Evolutionary conservation across 768 basidiomycete genomes (phyloP).

Genomic region (Podaxis sp.): DNA sequence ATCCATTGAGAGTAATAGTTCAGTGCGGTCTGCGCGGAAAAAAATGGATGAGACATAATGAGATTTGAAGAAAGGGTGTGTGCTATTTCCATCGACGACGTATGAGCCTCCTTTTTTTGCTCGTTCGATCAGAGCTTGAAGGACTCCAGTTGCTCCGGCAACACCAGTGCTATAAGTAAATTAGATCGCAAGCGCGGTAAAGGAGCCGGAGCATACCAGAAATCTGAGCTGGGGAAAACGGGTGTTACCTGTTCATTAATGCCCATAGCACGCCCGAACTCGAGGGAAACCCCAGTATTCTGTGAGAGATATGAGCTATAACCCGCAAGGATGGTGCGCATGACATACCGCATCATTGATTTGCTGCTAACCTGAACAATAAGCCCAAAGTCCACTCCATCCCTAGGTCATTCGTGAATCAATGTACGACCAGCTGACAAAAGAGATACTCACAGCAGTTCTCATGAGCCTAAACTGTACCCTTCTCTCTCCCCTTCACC

Average conservation of each 20-base stretch:
- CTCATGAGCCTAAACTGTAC: constrained; percentile 26
- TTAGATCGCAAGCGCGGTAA: background rate
- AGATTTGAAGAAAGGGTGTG: background rate
- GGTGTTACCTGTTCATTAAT: constrained; percentile 23
- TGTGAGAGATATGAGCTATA: background rate
- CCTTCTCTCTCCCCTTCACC: constrained; percentile 22
- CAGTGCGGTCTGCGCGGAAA: constrained; percentile 19
- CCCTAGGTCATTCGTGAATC: constrained; percentile 14
- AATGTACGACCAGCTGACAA: background rate
- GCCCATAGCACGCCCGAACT: constrained; percentile 24
- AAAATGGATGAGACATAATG: background rate
- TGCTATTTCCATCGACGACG: constrained; percentile 20
- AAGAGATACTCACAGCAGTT: constrained; percentile 22
- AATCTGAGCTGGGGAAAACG: constrained; percentile 23
- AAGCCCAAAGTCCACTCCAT: constrained; percentile 26
- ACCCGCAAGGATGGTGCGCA: background rate
- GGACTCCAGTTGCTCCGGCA: constrained; percentile 20
- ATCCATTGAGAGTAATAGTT: constrained; percentile 31
- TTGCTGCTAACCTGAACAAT: constrained; percentile 25
- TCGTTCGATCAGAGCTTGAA: constrained; percentile 21
- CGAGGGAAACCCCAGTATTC: constrained; percentile 22
- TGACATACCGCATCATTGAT: constrained; percentile 24
- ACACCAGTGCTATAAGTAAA: constrained; percentile 19
- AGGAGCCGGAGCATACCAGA: constrained; percentile 14
- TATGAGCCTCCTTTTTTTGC: constrained; percentile 24